phyloP scores from a whole-genome alignment of 495 filamentous ascomycete genomes.

The Daldinia grandis region DNA sequence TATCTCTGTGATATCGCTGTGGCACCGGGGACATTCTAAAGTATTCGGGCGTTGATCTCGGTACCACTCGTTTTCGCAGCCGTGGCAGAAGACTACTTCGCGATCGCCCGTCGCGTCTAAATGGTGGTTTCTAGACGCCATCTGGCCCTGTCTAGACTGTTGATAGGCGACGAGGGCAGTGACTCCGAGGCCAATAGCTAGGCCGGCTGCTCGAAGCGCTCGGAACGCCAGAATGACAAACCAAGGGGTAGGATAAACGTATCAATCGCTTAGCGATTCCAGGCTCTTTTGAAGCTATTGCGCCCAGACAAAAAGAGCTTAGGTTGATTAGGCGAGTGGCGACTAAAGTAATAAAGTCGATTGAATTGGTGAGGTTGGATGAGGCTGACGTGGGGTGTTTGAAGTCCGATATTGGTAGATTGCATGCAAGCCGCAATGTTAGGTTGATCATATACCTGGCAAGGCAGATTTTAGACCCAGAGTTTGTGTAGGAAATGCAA shows the following conservation, averaged over 20 bases:
- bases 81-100: constrained; percentile 84
- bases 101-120: constrained; percentile 57
- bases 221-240: constrained; percentile 56
- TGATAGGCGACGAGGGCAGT: constrained; percentile 58
- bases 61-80: constrained; percentile 81
- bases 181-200: constrained; percentile 59
- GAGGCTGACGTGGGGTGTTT: constrained; percentile 22
- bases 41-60: constrained; percentile 63
- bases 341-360: constrained; percentile 12
- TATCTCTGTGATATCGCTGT: constrained; percentile 84
- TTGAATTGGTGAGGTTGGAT: constrained; percentile 15
- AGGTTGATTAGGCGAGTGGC: constrained; percentile 8
- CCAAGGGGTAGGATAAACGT: neutral
- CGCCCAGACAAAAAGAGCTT: neutral
- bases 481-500: constrained; percentile 15
- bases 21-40: constrained; percentile 78
- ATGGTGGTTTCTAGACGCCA: constrained; percentile 50
- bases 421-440: constrained; percentile 19
- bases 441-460: constrained; percentile 22
- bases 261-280: neutral
- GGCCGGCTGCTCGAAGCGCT: constrained; percentile 56
- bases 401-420: constrained; percentile 6
- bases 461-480: constrained; percentile 25
- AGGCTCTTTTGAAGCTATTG: neutral
- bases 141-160: constrained; percentile 46